Percentiles rank a stretch among this genome's conserved stretches.
Conservation (phyloP, 1,284 basidiomycete species). For the Ceratobasidium sp. region DNA sequence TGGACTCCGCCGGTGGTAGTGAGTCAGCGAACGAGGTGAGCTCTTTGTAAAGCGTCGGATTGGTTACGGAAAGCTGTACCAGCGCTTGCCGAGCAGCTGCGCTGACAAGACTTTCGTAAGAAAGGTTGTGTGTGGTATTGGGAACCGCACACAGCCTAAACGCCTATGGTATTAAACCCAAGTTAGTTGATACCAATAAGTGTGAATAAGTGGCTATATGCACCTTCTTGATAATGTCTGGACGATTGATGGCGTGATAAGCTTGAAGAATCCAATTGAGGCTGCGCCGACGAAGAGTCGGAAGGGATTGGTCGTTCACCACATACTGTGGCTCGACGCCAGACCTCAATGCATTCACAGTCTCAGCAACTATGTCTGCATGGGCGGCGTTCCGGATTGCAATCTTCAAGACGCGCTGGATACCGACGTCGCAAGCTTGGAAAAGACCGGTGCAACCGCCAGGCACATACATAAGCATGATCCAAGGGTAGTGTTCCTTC, state of each 20-base stretch:
- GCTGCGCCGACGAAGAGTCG: slow-evolving; percentile 19
- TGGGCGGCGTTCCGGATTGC: slow-evolving; percentile 53
- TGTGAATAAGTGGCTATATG: not conserved
- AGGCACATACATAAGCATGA: slow-evolving; percentile 51
- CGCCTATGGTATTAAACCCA: slow-evolving; percentile 39
- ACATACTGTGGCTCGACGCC: not conserved
- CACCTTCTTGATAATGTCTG: slow-evolving; percentile 34
- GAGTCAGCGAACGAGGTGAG: too few species aligned
- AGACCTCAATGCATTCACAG: slow-evolving; percentile 45
- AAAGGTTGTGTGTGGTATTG: slow-evolving; percentile 45
- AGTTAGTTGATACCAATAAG: not conserved
- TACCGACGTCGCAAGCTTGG: slow-evolving; percentile 57
- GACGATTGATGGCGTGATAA: slow-evolving; percentile 26
- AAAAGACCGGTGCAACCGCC: slow-evolving; percentile 50
- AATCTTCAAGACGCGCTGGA: slow-evolving; percentile 56
- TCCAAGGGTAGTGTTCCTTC: slow-evolving; percentile 50
- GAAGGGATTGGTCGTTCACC: not conserved
- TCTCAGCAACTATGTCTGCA: slow-evolving; percentile 54
- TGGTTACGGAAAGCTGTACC: not conserved
- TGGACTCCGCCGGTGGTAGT: too few species aligned
- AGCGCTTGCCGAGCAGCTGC: slow-evolving; percentile 24
- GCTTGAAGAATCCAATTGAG: slow-evolving; percentile 18
- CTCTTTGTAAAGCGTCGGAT: not conserved
- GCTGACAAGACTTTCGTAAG: slow-evolving; percentile 46
- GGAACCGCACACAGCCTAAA: slow-evolving; percentile 44